A percentile compares a stretch with the other conserved stretches of the same genome.
Conservation (phyloP, 257 asterid species). For the Pogostemon cablin region DNA sequence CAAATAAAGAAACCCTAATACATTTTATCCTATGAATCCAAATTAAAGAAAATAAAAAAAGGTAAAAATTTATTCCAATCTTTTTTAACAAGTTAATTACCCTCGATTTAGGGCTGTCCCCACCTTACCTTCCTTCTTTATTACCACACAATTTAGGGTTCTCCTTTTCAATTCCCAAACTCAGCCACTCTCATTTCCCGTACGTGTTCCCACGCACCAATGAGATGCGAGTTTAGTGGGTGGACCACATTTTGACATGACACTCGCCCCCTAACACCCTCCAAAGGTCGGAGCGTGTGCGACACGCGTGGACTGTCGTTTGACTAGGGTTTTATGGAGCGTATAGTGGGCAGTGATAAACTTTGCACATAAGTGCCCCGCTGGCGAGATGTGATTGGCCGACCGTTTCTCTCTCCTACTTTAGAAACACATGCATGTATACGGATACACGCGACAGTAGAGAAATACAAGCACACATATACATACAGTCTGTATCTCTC, state of each 20-base stretch:
- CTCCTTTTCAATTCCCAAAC: slow-evolving; percentile 23
- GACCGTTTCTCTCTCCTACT: slow-evolving; percentile 24
- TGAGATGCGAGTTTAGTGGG: slow-evolving; percentile 26
- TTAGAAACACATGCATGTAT: slow-evolving; percentile 27
- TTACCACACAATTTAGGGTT: slow-evolving; percentile 56
- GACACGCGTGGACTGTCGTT: slow-evolving; percentile 29
- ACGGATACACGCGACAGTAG: slow-evolving; percentile 19
- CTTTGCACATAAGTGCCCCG: slow-evolving; percentile 40
- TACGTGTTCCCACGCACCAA: slow-evolving; percentile 43
- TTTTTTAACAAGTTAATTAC: slow-evolving; percentile 19
- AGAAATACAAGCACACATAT: no score
- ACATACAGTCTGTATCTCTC: slow-evolving; percentile 31
- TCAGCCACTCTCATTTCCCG: slow-evolving; percentile 14
- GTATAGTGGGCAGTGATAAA: slow-evolving; percentile 45
- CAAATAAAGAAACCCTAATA: slow-evolving; percentile 32
- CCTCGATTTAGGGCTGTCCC: slow-evolving; percentile 44
- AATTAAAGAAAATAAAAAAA: background rate
- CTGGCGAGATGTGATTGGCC: slow-evolving; percentile 43
- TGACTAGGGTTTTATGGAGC: slow-evolving; percentile 54
- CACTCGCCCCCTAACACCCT: slow-evolving; percentile 27
- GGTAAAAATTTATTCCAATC: background rate
- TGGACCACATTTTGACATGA: slow-evolving; percentile 40
- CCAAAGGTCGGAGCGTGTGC: slow-evolving; percentile 32
- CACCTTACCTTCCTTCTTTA: slow-evolving; percentile 39
- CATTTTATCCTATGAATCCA: slow-evolving; percentile 1